These are phyloP conservation scores for Turnera subulata DNA, from an alignment of 345 rosid genomes.

Conservation along the genomic window DNA sequence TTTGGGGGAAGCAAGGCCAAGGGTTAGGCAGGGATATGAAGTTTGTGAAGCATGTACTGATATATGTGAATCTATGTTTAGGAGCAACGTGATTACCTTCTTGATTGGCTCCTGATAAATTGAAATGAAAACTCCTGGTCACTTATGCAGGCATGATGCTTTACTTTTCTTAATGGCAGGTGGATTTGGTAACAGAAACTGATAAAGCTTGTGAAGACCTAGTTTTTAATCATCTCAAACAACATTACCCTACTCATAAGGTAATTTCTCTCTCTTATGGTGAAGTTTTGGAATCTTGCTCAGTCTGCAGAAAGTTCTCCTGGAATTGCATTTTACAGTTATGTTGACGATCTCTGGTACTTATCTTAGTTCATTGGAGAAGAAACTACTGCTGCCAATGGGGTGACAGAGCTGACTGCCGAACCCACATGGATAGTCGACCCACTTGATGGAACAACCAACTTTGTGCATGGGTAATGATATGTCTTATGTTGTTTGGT, in stretches of 20 bases:
- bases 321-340: not conserved
- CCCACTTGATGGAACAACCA: constrained; percentile 98
- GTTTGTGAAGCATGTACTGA: not conserved
- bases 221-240: constrained; percentile 71
- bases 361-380: constrained; percentile 79
- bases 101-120: not conserved
- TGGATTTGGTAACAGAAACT: constrained; percentile 95
- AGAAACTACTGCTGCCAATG: constrained; percentile 90
- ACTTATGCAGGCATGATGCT: not conserved
- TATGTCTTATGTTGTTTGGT: constrained; percentile 3
- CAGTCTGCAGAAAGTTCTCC: constrained; percentile 1
- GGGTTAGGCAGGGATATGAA: not conserved
- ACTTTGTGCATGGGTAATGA: constrained; percentile 88
- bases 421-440: constrained; percentile 99
- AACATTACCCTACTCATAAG: constrained; percentile 65
- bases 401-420: constrained; percentile 68
- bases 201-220: constrained; percentile 95
- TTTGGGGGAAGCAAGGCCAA: not conserved
- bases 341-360: constrained; percentile 8
- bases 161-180: constrained; percentile 40
- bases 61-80: not conserved
- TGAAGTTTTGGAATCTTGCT: not conserved
- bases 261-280: constrained; percentile 23
- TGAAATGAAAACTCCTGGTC: not conserved
- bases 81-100: not conserved